These are phyloP conservation scores for Lanzia echinophila DNA, from an alignment of 2,329 filamentous ascomycete genomes.

Conservation along the genomic window DNA sequence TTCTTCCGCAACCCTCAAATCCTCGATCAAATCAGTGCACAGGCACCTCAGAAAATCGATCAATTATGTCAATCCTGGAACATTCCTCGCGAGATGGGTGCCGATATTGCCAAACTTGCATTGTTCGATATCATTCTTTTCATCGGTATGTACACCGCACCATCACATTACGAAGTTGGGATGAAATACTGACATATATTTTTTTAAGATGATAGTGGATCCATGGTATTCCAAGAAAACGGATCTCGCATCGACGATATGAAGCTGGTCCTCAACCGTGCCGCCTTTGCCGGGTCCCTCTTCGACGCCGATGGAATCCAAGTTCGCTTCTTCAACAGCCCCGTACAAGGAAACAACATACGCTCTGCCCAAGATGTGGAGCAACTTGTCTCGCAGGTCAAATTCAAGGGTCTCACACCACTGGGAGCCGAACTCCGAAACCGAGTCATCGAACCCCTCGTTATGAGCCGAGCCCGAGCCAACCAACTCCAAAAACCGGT, in stretches of 20 bases:
- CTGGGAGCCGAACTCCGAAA: conserved; percentile 56
- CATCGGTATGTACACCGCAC: conserved; percentile 19
- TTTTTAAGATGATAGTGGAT: conserved; percentile 55
- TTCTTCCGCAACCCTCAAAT: conserved; percentile 10
- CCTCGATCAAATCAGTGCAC: conserved; percentile 9
- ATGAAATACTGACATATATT: conserved; percentile 9
- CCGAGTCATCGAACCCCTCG: conserved; percentile 57
- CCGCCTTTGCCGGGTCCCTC: conserved; percentile 58
- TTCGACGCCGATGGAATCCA: conserved; percentile 64
- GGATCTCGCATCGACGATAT: conserved; percentile 62
- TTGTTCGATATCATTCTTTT: conserved; percentile 30
- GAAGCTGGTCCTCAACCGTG: conserved; percentile 55
- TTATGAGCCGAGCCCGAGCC: conserved; percentile 34
- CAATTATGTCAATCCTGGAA: conserved; percentile 25
- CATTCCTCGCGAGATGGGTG: conserved; percentile 27
- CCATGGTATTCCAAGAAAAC: conserved; percentile 62
- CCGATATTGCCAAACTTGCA: conserved; percentile 31
- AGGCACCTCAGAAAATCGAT: conserved; percentile 18
- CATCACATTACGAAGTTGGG: not conserved
- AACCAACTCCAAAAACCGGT: conserved; percentile 5
- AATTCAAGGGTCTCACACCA: conserved; percentile 60
- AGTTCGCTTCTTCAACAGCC: conserved; percentile 64
- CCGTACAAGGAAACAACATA: conserved; percentile 46
- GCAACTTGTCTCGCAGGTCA: conserved; percentile 48
- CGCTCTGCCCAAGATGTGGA: conserved; percentile 51